phyloP scores from a whole-genome alignment of 2,329 filamentous ascomycete genomes.

The Venturia nashicola region DNA sequence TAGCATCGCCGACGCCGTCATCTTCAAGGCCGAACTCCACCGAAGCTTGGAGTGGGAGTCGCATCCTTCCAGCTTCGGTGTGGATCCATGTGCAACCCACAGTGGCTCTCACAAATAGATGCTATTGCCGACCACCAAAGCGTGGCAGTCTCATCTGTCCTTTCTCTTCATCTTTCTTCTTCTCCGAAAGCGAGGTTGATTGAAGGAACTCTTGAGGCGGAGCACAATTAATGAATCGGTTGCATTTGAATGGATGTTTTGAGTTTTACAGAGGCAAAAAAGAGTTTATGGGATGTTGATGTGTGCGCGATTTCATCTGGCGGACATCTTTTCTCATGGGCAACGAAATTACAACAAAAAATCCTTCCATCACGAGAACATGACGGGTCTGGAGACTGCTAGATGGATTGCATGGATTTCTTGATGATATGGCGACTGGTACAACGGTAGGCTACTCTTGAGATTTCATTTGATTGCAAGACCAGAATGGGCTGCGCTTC shows the following conservation, averaged over 20 bases:
- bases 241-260: neutral
- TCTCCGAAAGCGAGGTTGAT: neutral
- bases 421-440: neutral
- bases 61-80: constrained; percentile 27
- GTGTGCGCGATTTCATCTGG: neutral
- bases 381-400: neutral
- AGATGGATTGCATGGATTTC: neutral
- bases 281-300: neutral
- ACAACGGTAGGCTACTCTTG: neutral
- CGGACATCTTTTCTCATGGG: neutral
- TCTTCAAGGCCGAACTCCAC: constrained; percentile 29
- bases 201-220: neutral
- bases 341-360: neutral
- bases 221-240: neutral
- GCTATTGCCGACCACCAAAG: neutral
- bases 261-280: neutral
- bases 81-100: constrained; percentile 27
- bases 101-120: neutral
- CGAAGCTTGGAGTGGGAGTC: constrained; percentile 34
- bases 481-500: neutral
- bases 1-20: constrained; percentile 32
- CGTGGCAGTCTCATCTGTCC: neutral
- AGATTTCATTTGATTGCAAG: neutral
- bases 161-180: neutral
- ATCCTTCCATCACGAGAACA: neutral